Evolutionary conservation across 192 early-diverging fungal species (phyloP).

Genomic region (Backusella liffmaniae): DNA sequence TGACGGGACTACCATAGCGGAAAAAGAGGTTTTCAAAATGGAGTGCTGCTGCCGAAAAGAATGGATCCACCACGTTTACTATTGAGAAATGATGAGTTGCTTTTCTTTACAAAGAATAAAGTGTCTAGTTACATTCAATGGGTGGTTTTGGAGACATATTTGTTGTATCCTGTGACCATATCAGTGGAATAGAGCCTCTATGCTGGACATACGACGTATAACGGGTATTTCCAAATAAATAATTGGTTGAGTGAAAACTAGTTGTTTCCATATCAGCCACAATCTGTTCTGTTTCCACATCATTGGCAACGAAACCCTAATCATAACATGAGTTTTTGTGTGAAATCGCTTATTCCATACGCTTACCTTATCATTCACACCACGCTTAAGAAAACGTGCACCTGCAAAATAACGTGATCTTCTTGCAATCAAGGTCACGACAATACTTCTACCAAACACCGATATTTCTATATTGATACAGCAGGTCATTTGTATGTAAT

Average conservation of each 20-base stretch:
- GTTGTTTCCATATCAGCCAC: slow-evolving; percentile 89
- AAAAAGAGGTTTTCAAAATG: slow-evolving; percentile 93
- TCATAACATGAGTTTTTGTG: not conserved
- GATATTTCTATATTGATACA: slow-evolving; percentile 63
- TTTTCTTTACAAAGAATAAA: not conserved
- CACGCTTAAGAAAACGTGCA: slow-evolving; percentile 93
- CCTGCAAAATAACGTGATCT: slow-evolving; percentile 95
- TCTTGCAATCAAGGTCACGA: slow-evolving; percentile 91
- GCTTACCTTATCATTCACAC: slow-evolving; percentile 80
- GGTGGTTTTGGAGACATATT: slow-evolving; percentile 94
- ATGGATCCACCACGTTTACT: slow-evolving; percentile 91
- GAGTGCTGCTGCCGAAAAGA: slow-evolving; percentile 84
- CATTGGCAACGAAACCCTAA: slow-evolving; percentile 96
- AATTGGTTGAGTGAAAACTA: slow-evolving; percentile 70
- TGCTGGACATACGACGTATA: slow-evolving; percentile 98
- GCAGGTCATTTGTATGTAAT: not conserved
- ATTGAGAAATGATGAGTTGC: not conserved
- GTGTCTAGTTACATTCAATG: slow-evolving; percentile 48
- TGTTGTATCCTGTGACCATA: slow-evolving; percentile 93
- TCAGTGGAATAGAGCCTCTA: slow-evolving; percentile 93
- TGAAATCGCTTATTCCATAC: not conserved
- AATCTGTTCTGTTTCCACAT: slow-evolving; percentile 99
- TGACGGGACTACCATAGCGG: slow-evolving; percentile 89
- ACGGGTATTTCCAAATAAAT: slow-evolving; percentile 58
- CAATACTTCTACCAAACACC: slow-evolving; percentile 88